These are phyloP conservation scores for Ambrosia trifida DNA, from an alignment of 129 eudicot genomes.

Conservation along the genomic window DNA sequence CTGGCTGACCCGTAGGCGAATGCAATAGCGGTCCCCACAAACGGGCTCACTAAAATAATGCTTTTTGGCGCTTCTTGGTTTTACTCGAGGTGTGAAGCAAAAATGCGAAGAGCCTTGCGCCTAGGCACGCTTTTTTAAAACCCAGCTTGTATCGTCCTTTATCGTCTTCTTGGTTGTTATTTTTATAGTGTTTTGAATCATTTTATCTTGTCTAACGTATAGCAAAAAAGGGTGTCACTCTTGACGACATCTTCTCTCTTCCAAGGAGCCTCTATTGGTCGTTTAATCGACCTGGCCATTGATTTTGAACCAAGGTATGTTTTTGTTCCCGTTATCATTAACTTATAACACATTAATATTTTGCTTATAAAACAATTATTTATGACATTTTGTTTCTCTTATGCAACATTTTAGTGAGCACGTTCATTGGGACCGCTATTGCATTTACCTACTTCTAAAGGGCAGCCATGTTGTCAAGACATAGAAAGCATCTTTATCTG, in stretches of 20 bases:
- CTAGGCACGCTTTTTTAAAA: no score
- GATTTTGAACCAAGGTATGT: slow-evolving; percentile 25
- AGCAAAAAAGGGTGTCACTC: slow-evolving; percentile 4
- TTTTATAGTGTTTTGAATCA: neutral
- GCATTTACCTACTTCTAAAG: slow-evolving; percentile 75
- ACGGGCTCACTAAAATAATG: no score
- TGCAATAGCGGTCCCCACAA: no score
- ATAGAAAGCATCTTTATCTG: slow-evolving; percentile 63
- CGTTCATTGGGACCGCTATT: slow-evolving; percentile 71
- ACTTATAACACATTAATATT: neutral
- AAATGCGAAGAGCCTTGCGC: no score
- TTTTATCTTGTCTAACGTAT: neutral
- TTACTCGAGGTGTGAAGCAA: no score
- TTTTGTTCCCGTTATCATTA: neutral
- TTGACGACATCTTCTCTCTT: slow-evolving; percentile 18
- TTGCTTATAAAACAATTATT: neutral
- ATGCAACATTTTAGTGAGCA: slow-evolving; percentile 62
- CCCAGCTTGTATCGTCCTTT: neutral
- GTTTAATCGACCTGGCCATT: slow-evolving; percentile 23
- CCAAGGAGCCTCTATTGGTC: slow-evolving; percentile 31
- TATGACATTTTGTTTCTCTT: neutral
- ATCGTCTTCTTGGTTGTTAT: neutral
- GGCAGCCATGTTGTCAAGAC: slow-evolving; percentile 71
- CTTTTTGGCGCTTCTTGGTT: no score
- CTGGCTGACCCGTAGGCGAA: no score